These are phyloP conservation scores for Penicillium sp. DNA, from an alignment of 2,329 filamentous ascomycete genomes.

Conservation along the genomic window DNA sequence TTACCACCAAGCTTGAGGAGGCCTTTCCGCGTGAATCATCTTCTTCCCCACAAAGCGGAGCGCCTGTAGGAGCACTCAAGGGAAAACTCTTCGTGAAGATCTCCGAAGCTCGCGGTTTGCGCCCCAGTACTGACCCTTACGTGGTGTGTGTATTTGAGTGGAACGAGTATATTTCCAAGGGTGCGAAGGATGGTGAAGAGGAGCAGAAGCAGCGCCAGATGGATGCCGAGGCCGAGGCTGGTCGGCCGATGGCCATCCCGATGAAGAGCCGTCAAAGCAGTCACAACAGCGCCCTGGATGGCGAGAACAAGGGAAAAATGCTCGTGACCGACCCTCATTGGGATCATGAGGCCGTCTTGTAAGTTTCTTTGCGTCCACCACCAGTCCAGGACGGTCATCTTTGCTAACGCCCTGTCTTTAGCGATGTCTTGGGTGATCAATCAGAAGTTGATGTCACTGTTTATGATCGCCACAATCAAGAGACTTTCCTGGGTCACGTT, in stretches of 20 bases:
- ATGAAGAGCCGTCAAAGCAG: slow-evolving; percentile 97
- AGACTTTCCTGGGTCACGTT: slow-evolving; percentile 89
- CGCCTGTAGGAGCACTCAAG: slow-evolving; percentile 69
- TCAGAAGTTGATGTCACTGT: slow-evolving; percentile 90
- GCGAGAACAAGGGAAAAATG: slow-evolving; percentile 57
- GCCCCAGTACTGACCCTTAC: slow-evolving; percentile 83
- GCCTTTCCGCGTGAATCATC: slow-evolving; percentile 32
- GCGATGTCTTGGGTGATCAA: slow-evolving; percentile 89
- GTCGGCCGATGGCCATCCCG: slow-evolving; percentile 85
- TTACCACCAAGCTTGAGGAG: slow-evolving; percentile 37
- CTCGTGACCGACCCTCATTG: slow-evolving; percentile 82
- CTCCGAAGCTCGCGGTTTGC: slow-evolving; percentile 75
- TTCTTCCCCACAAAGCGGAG: slow-evolving; percentile 43
- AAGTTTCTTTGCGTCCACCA: slow-evolving; percentile 44
- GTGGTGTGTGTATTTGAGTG: slow-evolving; percentile 96
- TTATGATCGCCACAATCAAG: slow-evolving; percentile 80
- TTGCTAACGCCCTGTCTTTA: slow-evolving; percentile 43
- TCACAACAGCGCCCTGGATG: slow-evolving; percentile 78
- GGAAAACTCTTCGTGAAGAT: slow-evolving; percentile 91
- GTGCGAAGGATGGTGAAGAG: slow-evolving; percentile 64
- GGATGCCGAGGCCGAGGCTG: slow-evolving; percentile 60
- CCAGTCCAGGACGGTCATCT: not conserved
- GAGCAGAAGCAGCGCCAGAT: slow-evolving; percentile 59
- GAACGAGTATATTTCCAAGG: slow-evolving; percentile 91
- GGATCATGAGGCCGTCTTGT: slow-evolving; percentile 96